Conservation (phyloP, 345 rosid genomes). For the Hypericum androsaemum region DNA sequence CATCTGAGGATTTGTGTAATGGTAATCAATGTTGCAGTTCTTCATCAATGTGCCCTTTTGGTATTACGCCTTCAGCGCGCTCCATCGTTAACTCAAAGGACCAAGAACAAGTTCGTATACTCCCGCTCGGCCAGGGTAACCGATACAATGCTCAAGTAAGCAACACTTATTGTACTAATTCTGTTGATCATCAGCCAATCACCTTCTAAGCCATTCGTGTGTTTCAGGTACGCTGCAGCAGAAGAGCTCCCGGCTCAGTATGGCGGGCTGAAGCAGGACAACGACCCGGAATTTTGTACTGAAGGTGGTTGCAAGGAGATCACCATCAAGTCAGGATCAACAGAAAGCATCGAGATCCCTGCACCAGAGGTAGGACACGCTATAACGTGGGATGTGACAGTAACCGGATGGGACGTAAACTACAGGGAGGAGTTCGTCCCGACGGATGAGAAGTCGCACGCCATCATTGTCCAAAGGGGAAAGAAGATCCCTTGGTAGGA, state of each 20-base stretch:
- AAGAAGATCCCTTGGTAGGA: constrained; percentile 12
- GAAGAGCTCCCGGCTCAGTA: constrained; percentile 16
- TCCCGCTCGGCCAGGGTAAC: constrained; percentile 14
- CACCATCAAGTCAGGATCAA: constrained; percentile 11
- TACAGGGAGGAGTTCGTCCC: constrained; percentile 25
- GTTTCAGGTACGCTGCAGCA: constrained; percentile 14
- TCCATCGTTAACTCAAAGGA: constrained; percentile 15
- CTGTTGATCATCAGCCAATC: neutral
- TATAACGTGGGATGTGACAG: constrained; percentile 15
- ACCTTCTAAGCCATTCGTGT: too few relatives aligned
- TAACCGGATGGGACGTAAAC: constrained; percentile 21
- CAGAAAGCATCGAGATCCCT: constrained; percentile 15
- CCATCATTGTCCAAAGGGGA: constrained; percentile 16
- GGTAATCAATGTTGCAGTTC: constrained; percentile 7
- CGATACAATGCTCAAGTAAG: constrained; percentile 19
- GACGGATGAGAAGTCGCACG: constrained; percentile 13
- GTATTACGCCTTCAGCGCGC: constrained; percentile 22
- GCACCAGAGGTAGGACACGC: constrained; percentile 18
- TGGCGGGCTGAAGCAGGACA: constrained; percentile 18
- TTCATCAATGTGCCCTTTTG: constrained; percentile 25
- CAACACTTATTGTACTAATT: neutral
- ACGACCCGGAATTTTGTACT: constrained; percentile 8
- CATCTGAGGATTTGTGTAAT: neutral
- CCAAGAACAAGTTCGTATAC: constrained; percentile 16
- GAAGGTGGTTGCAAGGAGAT: constrained; percentile 9